A percentile compares a stretch with the other conserved stretches of the same genome.
Evolutionary conservation across 192 early-diverging fungal genomes (phyloP).

Genomic region (Coemansia sp.): DNA sequence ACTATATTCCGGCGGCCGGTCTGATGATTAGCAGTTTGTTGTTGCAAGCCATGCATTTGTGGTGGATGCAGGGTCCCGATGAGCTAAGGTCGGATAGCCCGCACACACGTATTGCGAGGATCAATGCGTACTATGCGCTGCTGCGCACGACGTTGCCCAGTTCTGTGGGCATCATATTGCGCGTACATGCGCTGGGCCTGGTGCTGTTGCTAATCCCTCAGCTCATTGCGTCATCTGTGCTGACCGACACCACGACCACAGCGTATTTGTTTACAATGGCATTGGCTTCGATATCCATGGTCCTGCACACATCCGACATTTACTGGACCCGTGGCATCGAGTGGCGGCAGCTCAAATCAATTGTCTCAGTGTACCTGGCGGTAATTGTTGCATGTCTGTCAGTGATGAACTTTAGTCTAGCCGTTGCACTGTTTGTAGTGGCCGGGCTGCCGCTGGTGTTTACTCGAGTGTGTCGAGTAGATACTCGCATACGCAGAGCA

Average conservation of each 20-base stretch:
- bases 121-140: slow-evolving; percentile 42
- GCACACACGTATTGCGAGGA: slow-evolving; percentile 39
- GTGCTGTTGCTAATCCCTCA: slow-evolving; percentile 27
- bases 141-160: slow-evolving; percentile 36
- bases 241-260: slow-evolving; percentile 22
- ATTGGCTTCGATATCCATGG: slow-evolving; percentile 36
- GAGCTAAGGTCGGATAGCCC: slow-evolving; percentile 35
- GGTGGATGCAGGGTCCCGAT: slow-evolving; percentile 51
- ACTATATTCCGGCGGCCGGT: slow-evolving; percentile 84
- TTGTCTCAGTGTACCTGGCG: slow-evolving; percentile 53
- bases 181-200: slow-evolving; percentile 53
- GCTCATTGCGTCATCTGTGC: slow-evolving; percentile 20
- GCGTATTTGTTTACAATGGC: slow-evolving; percentile 37
- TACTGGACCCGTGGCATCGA: slow-evolving; percentile 25
- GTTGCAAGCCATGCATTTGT: slow-evolving; percentile 62
- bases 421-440: slow-evolving; percentile 58
- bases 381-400: slow-evolving; percentile 65
- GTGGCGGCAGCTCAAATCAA: slow-evolving; percentile 51
- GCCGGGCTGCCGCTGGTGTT: slow-evolving; percentile 63
- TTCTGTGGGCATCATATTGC: slow-evolving; percentile 24
- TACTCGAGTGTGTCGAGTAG: slow-evolving; percentile 47
- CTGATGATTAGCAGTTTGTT: slow-evolving; percentile 74
- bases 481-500: slow-evolving; percentile 11
- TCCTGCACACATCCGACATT: slow-evolving; percentile 60
- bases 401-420: slow-evolving; percentile 73